A percentile compares a stretch with the other conserved stretches of the same genome.
phyloP scores from a whole-genome alignment of 2,329 filamentous ascomycete genomes.

The Fusarium floridanum region DNA sequence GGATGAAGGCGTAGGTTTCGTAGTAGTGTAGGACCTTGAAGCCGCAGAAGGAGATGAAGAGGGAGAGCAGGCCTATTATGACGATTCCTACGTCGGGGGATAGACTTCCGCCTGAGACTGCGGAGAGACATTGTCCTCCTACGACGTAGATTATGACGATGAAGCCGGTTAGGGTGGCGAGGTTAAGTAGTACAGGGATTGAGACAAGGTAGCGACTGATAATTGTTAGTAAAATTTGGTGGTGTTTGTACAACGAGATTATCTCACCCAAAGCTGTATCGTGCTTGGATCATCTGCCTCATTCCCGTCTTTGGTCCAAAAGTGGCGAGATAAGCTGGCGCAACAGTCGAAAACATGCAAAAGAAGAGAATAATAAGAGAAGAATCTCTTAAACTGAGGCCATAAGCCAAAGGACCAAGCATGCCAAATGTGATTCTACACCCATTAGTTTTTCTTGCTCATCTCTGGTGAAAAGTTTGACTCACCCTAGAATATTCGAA shows the following conservation, averaged over 20 bases:
- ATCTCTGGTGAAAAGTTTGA: neutral
- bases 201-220: slow-evolving; percentile 67
- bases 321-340: slow-evolving; percentile 69
- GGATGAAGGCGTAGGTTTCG: slow-evolving; percentile 70
- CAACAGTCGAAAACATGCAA: slow-evolving; percentile 64
- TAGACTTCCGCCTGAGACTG: slow-evolving; percentile 63
- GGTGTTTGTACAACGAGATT: neutral
- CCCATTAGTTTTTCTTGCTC: slow-evolving; percentile 12
- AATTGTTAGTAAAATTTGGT: neutral
- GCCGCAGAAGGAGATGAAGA: slow-evolving; percentile 73
- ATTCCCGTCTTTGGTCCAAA: slow-evolving; percentile 73
- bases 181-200: slow-evolving; percentile 71
- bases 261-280: slow-evolving; percentile 70
- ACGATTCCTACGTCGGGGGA: slow-evolving; percentile 70
- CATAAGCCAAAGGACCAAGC: slow-evolving; percentile 68
- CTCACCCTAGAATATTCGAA: slow-evolving; percentile 60
- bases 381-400: slow-evolving; percentile 67
- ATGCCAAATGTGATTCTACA: slow-evolving; percentile 72
- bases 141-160: slow-evolving; percentile 72
- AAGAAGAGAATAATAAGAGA: slow-evolving; percentile 74
- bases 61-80: slow-evolving; percentile 67
- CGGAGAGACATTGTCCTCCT: slow-evolving; percentile 70
- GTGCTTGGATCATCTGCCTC: slow-evolving; percentile 74
- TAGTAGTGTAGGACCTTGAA: slow-evolving; percentile 69
- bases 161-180: slow-evolving; percentile 74